phyloP scores from a whole-genome alignment of 441 rosid species.

The Lepidium campestre region DNA sequence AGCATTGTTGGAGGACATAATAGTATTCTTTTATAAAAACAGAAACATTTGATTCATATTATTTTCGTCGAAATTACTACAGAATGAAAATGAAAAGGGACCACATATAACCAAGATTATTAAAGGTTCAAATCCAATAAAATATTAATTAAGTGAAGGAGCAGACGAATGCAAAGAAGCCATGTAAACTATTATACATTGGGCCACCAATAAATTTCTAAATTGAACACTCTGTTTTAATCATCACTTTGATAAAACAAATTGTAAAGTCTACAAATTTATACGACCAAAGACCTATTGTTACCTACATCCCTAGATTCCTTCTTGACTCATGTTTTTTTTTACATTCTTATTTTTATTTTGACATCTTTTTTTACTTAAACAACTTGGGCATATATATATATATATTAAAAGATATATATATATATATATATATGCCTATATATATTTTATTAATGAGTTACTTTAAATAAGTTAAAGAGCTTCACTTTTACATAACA shows the following conservation, averaged over 20 bases:
- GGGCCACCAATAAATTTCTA: not conserved
- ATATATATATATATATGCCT: not conserved
- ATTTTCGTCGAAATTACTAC: not conserved
- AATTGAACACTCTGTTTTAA: not conserved
- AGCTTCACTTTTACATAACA: constrained; percentile 10
- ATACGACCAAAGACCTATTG: constrained; percentile 13
- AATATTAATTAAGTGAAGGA: not conserved
- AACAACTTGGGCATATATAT: not conserved
- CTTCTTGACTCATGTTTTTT: not conserved
- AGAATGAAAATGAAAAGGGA: not conserved
- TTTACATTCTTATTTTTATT: not conserved
- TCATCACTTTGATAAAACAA: constrained; percentile 2
- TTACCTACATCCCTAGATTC: constrained; percentile 18
- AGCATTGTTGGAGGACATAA: not conserved
- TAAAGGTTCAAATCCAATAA: not conserved
- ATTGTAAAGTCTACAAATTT: not conserved
- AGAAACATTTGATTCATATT: not conserved
- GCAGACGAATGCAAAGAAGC: constrained; percentile 9
- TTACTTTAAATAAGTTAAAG: not conserved
- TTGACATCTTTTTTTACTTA: not conserved
- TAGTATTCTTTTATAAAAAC: not conserved
- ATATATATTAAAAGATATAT: not conserved
- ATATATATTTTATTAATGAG: not conserved
- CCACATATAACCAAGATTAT: not conserved
- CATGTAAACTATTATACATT: constrained; percentile 4